These are phyloP conservation scores for Talaromyces adpressus DNA, from an alignment of 495 filamentous ascomycete genomes.

Conservation along the genomic window DNA sequence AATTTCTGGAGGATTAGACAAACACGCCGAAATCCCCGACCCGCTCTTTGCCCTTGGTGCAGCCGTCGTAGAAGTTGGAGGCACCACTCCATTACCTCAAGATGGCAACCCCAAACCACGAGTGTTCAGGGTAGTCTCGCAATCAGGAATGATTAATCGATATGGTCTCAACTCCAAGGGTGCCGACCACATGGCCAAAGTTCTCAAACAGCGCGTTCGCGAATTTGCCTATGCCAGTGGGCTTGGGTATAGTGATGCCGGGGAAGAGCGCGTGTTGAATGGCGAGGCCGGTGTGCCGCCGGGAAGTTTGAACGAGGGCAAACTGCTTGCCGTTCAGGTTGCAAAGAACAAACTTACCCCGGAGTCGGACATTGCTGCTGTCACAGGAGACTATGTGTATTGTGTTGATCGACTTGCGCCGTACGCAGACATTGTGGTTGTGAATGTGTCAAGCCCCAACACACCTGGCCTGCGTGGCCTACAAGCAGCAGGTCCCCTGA, in stretches of 20 bases:
- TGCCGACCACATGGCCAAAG: slow-evolving; percentile 75
- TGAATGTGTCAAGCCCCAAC: slow-evolving; percentile 96
- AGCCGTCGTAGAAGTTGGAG: slow-evolving; percentile 83
- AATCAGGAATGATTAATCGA: slow-evolving; percentile 86
- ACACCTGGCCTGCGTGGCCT: slow-evolving; percentile 82
- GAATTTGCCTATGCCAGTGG: slow-evolving; percentile 66
- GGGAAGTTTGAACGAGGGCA: slow-evolving; percentile 66
- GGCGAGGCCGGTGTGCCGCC: slow-evolving; percentile 59
- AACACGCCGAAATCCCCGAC: slow-evolving; percentile 81
- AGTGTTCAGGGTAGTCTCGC: slow-evolving; percentile 75
- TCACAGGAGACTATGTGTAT: slow-evolving; percentile 76
- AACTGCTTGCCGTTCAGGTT: slow-evolving; percentile 83
- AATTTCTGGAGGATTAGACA: slow-evolving; percentile 90
- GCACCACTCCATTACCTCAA: slow-evolving; percentile 78
- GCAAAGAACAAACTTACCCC: slow-evolving; percentile 94
- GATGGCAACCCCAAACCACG: slow-evolving; percentile 79
- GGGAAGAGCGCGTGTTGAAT: slow-evolving; percentile 65
- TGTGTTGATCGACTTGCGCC: slow-evolving; percentile 73
- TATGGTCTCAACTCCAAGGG: slow-evolving; percentile 92
- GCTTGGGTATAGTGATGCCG: slow-evolving; percentile 52
- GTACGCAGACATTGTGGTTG: slow-evolving; percentile 90
- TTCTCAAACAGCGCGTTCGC: slow-evolving; percentile 69
- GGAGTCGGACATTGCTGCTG: slow-evolving; percentile 74
- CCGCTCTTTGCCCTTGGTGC: slow-evolving; percentile 75
- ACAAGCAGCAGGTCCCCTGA: slow-evolving; percentile 75